A percentile compares a stretch with the other conserved stretches of the same genome.
Evolutionary conservation across 805 yeast species (phyloP).

Genomic region (Limtongozyma cylindracea): DNA sequence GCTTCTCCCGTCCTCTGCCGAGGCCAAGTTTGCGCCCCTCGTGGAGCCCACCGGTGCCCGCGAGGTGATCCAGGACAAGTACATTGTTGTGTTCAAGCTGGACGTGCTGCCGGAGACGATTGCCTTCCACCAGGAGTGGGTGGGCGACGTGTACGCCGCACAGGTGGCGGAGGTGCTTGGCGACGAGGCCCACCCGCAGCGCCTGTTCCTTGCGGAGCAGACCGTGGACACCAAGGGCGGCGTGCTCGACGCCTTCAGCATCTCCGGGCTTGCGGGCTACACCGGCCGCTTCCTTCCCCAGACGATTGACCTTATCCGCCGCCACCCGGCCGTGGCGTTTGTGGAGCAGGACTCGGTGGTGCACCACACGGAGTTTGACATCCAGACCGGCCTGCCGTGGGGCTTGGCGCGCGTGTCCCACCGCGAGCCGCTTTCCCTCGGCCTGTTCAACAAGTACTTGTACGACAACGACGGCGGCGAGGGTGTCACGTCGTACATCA

Average conservation of each 20-base stretch:
- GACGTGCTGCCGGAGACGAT: slow-evolving; percentile 24
- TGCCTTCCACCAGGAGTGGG: slow-evolving; percentile 1
- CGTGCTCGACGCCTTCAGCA: slow-evolving; percentile 30
- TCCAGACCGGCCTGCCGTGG: slow-evolving; percentile 82
- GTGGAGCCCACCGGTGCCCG: too few species aligned
- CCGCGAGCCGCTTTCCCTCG: slow-evolving; percentile 37
- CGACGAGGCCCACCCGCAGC: too few species aligned
- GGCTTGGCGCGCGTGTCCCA: slow-evolving; percentile 82
- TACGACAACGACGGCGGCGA: slow-evolving; percentile 16
- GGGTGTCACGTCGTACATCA: slow-evolving; percentile 46
- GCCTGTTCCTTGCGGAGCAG: not conserved
- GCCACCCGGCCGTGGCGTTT: slow-evolving; percentile 33
- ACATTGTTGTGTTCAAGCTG: slow-evolving; percentile 68
- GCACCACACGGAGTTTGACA: slow-evolving; percentile 29
- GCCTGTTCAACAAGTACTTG: slow-evolving; percentile 12
- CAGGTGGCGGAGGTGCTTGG: too few species aligned
- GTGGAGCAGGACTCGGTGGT: slow-evolving; percentile 52
- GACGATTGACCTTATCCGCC: slow-evolving; percentile 48
- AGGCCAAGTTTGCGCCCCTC: too few species aligned
- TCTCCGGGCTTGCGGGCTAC: slow-evolving; percentile 34
- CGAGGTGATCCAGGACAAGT: slow-evolving; percentile 17
- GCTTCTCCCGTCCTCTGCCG: too few species aligned
- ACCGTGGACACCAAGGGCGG: slow-evolving; percentile 14
- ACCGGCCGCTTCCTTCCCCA: slow-evolving; percentile 62
- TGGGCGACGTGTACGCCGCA: too few species aligned